phyloP scores from a whole-genome alignment of 495 filamentous ascomycete species.

The Penicillium bialowiezense region DNA sequence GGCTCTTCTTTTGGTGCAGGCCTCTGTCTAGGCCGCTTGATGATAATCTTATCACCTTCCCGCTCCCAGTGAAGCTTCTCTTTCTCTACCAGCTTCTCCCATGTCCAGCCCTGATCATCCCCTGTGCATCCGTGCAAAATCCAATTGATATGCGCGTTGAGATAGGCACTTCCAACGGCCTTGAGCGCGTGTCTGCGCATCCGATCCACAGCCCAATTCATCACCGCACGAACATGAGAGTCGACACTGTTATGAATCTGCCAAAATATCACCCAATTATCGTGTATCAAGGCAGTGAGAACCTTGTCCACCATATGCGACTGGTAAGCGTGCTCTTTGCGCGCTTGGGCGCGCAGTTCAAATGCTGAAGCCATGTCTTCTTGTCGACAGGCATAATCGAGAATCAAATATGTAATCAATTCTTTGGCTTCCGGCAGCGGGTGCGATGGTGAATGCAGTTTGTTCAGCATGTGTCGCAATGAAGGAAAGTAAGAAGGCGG shows the following conservation, averaged over 20 bases:
- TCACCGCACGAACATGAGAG: constrained; percentile 68
- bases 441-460: constrained; percentile 58
- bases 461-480: constrained; percentile 70
- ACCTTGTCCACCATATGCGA: constrained; percentile 64
- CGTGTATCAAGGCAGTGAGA: constrained; percentile 67
- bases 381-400: constrained; percentile 85
- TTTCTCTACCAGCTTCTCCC: constrained; percentile 63
- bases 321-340: constrained; percentile 49
- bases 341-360: constrained; percentile 47
- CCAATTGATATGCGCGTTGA: constrained; percentile 60
- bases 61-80: constrained; percentile 80
- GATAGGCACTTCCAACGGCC: constrained; percentile 78
- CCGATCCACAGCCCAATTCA: constrained; percentile 73
- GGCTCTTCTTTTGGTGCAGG: constrained; percentile 20
- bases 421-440: constrained; percentile 74
- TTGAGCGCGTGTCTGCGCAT: constrained; percentile 73
- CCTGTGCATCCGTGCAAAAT: constrained; percentile 43
- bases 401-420: constrained; percentile 72
- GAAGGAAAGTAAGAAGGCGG: constrained; percentile 89
- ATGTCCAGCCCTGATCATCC: constrained; percentile 66
- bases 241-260: constrained; percentile 67
- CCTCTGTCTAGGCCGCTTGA: constrained; percentile 54
- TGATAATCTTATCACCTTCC: constrained; percentile 64
- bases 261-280: constrained; percentile 81
- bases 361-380: constrained; percentile 72